phyloP scores from a whole-genome alignment of 805 yeast species.

The Yueomyces sinensis region DNA sequence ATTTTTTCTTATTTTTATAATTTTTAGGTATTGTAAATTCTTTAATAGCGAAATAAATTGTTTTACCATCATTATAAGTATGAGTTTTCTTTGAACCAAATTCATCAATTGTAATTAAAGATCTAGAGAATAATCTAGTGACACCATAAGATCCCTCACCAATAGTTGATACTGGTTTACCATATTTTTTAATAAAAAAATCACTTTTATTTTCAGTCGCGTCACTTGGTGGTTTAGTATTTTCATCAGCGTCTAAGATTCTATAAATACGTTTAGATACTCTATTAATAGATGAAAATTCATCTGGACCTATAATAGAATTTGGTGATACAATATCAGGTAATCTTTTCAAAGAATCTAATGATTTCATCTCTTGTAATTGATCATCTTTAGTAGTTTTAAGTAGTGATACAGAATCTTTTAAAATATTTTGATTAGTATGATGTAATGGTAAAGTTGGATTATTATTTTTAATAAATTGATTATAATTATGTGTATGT shows the following conservation, averaged over 20 bases:
- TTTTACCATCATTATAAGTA: slow-evolving; percentile 51
- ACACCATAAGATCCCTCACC: slow-evolving; percentile 98
- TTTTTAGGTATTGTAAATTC: slow-evolving; percentile 77
- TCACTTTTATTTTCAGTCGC: slow-evolving; percentile 15
- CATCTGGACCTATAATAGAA: slow-evolving; percentile 39
- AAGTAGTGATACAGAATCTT: too few relatives aligned
- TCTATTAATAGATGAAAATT: slow-evolving; percentile 34
- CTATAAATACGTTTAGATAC: slow-evolving; percentile 36
- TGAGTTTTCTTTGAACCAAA: slow-evolving; percentile 17
- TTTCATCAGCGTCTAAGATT: neutral
- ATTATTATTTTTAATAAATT: too few relatives aligned
- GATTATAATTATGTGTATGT: too few relatives aligned
- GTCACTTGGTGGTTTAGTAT: neutral
- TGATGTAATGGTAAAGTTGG: too few relatives aligned
- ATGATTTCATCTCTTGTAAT: too few relatives aligned
- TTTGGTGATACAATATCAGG: slow-evolving; percentile 12
- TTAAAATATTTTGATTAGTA: too few relatives aligned
- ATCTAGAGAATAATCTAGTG: slow-evolving; percentile 68
- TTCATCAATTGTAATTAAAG: neutral
- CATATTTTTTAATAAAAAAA: slow-evolving; percentile 41
- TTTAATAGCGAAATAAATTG: slow-evolving; percentile 77
- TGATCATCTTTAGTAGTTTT: too few relatives aligned
- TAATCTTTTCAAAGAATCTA: too few relatives aligned
- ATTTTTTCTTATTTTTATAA: slow-evolving; percentile 86
- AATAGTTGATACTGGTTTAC: slow-evolving; percentile 32